These are phyloP conservation scores for Ligustrum vulgare DNA, from an alignment of 257 asterid species.

Conservation along the genomic window DNA sequence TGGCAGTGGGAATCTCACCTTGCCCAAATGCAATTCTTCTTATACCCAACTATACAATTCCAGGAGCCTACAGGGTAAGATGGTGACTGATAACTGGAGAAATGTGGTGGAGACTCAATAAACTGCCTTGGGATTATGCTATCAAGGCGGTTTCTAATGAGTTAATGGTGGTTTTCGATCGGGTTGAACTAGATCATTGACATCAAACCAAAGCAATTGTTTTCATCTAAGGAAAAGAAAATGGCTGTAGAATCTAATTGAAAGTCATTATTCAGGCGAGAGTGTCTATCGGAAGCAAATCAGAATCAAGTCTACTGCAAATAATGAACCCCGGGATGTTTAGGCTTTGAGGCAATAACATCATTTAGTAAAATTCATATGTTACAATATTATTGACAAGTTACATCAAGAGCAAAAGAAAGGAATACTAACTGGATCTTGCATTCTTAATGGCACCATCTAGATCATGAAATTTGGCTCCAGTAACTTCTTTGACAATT, in stretches of 20 bases:
- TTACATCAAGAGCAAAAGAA: not conserved
- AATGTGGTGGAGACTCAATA: not conserved
- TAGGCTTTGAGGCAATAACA: not conserved
- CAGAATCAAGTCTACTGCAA: not conserved
- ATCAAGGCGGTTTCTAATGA: not conserved
- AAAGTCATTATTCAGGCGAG: not conserved
- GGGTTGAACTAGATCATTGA: not conserved
- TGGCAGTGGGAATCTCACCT: not conserved
- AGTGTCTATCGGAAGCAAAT: not conserved
- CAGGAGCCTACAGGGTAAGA: not conserved
- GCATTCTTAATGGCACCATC: constrained; percentile 60
- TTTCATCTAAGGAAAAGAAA: not conserved
- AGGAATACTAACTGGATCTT: constrained; percentile 38
- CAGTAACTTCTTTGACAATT: constrained; percentile 76
- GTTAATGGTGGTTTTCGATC: not conserved
- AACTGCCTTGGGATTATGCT: not conserved
- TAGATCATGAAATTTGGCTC: constrained; percentile 77
- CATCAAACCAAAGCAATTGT: not conserved
- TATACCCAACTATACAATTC: not conserved
- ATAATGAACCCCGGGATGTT: not conserved
- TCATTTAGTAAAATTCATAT: not conserved
- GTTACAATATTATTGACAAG: not conserved
- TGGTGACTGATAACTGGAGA: not conserved
- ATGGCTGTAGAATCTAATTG: not conserved
- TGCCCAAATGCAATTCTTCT: not conserved